A percentile compares a stretch with the other conserved stretches of the same genome.
These are phyloP conservation scores for Suillus paluster DNA, from an alignment of 768 basidiomycete genomes.

Conservation along the genomic window DNA sequence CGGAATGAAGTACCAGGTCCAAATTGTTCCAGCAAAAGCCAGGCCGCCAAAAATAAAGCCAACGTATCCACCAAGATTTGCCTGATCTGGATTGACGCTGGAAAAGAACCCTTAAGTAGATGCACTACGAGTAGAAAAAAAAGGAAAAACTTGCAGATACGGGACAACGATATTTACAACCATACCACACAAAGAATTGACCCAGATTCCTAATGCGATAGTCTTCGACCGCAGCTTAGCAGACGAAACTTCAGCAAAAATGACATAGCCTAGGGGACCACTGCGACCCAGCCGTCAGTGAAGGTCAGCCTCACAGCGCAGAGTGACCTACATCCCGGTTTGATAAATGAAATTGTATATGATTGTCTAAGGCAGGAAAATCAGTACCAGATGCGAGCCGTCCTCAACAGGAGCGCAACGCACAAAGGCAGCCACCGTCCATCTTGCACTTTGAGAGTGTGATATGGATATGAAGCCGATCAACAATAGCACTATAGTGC, in stretches of 20 bases:
- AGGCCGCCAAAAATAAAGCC: constrained; percentile 34
- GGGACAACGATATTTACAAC: constrained; percentile 30
- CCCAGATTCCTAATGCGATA: constrained; percentile 29
- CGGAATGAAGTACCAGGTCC: constrained; percentile 32
- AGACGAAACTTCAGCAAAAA: constrained; percentile 33
- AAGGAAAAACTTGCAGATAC: constrained; percentile 25
- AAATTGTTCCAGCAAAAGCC: constrained; percentile 22
- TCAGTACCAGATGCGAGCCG: background rate
- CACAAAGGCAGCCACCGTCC: constrained; percentile 28
- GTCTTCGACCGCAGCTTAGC: constrained; percentile 36
- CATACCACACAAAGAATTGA: constrained; percentile 30
- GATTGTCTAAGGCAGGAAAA: constrained; percentile 22
- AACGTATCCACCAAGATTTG: constrained; percentile 31
- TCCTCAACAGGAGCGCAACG: background rate
- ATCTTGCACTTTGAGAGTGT: constrained; percentile 19
- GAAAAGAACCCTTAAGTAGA: background rate
- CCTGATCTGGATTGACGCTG: constrained; percentile 33
- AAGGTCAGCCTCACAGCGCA: background rate
- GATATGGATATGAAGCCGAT: constrained; percentile 35
- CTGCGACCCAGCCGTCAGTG: constrained; percentile 12
- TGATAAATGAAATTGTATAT: constrained; percentile 37
- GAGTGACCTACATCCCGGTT: constrained; percentile 28
- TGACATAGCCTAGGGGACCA: constrained; percentile 31
- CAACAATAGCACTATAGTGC: constrained; percentile 25
- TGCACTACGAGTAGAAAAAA: too few species aligned